Conservation (phyloP, 2,329 filamentous ascomycete genomes). For the Anisogramma anomala region DNA sequence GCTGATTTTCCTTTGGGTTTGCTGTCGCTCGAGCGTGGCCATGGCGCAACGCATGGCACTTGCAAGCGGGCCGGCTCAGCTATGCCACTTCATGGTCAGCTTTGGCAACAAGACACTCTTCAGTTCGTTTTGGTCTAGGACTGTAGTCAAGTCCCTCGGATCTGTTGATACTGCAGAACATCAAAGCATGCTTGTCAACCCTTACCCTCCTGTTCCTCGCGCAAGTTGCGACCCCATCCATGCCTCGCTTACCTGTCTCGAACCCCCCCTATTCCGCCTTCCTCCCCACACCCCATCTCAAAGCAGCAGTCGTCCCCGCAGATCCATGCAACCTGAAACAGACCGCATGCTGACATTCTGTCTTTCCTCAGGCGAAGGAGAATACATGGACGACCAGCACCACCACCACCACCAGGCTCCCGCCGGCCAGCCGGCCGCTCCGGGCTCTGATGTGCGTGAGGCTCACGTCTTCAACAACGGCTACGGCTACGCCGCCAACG, state of each 20-base stretch:
- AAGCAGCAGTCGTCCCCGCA: constrained; percentile 13
- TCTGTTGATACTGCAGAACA: constrained; percentile 22
- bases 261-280: constrained; percentile 26
- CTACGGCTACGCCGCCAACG: constrained; percentile 54
- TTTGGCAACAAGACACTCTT: constrained; percentile 14
- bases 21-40: constrained; percentile 23
- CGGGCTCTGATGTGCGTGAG: constrained; percentile 51
- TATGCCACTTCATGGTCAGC: constrained; percentile 13
- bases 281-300: constrained; percentile 13
- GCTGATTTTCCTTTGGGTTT: constrained; percentile 33
- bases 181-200: constrained; percentile 12
- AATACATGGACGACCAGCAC: constrained; percentile 44
- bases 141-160: constrained; percentile 18
- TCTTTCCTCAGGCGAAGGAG: constrained; percentile 43
- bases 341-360: constrained; percentile 16
- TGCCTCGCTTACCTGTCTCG: constrained; percentile 18
- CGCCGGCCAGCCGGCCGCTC: constrained; percentile 12
- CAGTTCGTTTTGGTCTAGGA: constrained; percentile 9
- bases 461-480: constrained; percentile 58
- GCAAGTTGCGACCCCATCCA: constrained; percentile 15
- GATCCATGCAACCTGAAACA: constrained; percentile 14
- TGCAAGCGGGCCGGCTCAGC: constrained; percentile 20
- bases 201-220: constrained; percentile 12
- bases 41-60: constrained; percentile 26
- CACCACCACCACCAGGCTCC: constrained; percentile 50